phyloP scores from a whole-genome alignment of 2,329 filamentous ascomycete genomes.

The Hortaea werneckii region DNA sequence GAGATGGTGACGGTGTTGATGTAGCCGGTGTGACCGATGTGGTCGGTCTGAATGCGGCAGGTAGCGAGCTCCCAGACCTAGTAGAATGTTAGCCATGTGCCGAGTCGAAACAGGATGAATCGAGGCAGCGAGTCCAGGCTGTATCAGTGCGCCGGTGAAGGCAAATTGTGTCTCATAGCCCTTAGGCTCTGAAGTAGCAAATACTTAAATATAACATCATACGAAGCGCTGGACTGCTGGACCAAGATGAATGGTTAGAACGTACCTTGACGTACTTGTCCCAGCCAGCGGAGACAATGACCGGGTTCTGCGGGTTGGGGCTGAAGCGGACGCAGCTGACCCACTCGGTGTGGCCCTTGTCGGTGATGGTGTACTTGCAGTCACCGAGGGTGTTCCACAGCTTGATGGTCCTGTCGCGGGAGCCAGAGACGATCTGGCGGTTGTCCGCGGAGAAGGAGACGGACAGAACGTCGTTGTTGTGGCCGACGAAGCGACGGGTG shows the following conservation, averaged over 20 bases:
- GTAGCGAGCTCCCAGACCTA: slow-evolving; percentile 99
- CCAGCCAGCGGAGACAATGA: slow-evolving; percentile 97
- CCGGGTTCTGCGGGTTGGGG: slow-evolving; percentile 99
- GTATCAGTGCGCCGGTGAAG: slow-evolving; percentile 81
- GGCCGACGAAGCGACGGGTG: slow-evolving; percentile 96
- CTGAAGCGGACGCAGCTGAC: slow-evolving; percentile 99
- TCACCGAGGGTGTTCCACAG: slow-evolving; percentile 99
- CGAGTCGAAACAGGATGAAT: not conserved
- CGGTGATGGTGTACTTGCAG: slow-evolving; percentile 99
- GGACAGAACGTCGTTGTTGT: slow-evolving; percentile 98
- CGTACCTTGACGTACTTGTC: slow-evolving; percentile 99
- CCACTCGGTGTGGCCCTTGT: slow-evolving; percentile 99
- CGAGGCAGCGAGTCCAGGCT: slow-evolving; percentile 1
- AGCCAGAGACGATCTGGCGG: slow-evolving; percentile 98
- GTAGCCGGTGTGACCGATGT: slow-evolving; percentile 99
- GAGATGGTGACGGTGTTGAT: slow-evolving; percentile 99
- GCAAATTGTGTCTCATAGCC: slow-evolving; percentile 86
- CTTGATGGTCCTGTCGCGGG: slow-evolving; percentile 98
- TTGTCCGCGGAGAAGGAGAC: slow-evolving; percentile 99
- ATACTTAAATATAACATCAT: slow-evolving; percentile 96
- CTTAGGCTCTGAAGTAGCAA: slow-evolving; percentile 99
- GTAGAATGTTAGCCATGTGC: not conserved
- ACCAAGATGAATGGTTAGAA: slow-evolving; percentile 20
- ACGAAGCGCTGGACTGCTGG: slow-evolving; percentile 32
- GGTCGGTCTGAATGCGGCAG: slow-evolving; percentile 99